Evolutionary conservation across 805 yeast species (phyloP), one percentile per base, ranked within the genome.

Genomic region (Spathaspora passalidarum): DNA sequence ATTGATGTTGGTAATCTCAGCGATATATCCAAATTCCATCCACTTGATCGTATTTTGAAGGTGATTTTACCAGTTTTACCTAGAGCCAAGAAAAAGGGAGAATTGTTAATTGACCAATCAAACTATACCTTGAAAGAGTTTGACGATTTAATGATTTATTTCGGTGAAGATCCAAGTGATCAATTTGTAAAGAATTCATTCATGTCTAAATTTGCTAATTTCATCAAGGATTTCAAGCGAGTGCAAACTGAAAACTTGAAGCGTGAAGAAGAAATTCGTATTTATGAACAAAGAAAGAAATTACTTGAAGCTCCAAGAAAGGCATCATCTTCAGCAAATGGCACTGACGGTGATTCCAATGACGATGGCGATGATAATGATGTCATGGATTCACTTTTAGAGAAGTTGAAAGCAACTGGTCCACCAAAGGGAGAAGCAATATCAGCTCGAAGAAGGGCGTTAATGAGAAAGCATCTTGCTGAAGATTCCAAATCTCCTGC

Each of bases 311-410:
- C 73, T 16, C 76, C 78, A 23, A 61, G 47, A 48, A 53, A 18
- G 44, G 41, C 13, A 45, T 51, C 18, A n/a, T 10, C 20, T 10
- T 2, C 16, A 10, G 21, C 11, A 5, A 20, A 39, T 22, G 14
- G 17, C 16, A 20, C 41, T 35, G 71, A 66, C 22, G 34, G 14
- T n/a, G 34, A 29, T 7, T 59, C 57, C 13, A 63, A 60, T 35
- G 64, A 55, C 13, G 67, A 60, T 0, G 74, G 66, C 16, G 73
- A 69, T 22, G 82, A 67, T 14, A 68, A 62, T 16, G 72, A 75
- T 40, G 86, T 89, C 36, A 89, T 94, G 86, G 99, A 94, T 62
- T 80, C 85, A 29, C 72, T 94, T 41, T 74, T 94, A 47, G 96
- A 90, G 61, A 88, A 86, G 58, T 76, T 94, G 57, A 85, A 90